phyloP scores from a whole-genome alignment of 2,329 filamentous ascomycete genomes.

The Phialophora chinensis region DNA sequence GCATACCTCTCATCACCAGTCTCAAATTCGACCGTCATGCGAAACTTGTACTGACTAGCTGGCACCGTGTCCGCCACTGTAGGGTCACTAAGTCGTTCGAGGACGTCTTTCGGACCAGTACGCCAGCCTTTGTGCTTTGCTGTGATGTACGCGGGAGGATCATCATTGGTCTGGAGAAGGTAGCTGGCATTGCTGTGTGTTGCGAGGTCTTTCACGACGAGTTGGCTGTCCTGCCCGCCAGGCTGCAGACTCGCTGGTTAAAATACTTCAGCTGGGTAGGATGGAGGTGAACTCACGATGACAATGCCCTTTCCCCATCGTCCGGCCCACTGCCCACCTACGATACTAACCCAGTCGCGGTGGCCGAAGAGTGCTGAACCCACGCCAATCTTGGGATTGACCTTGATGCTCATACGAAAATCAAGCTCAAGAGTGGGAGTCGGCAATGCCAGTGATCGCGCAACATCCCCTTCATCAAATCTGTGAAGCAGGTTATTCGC shows the following conservation, averaged over 20 bases:
- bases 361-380: constrained; percentile 57
- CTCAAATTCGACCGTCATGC: constrained; percentile 55
- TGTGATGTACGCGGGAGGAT: constrained; percentile 57
- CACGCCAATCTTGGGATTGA: constrained; percentile 57
- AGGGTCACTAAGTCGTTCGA: constrained; percentile 55
- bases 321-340: constrained; percentile 59
- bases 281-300: constrained; percentile 48
- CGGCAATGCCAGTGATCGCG: constrained; percentile 55
- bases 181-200: constrained; percentile 54
- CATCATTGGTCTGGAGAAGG: constrained; percentile 58
- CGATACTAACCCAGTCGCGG: constrained; percentile 58
- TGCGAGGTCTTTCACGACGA: constrained; percentile 55
- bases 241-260: constrained; percentile 44
- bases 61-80: constrained; percentile 53
- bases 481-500: constrained; percentile 59
- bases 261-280: neutral
- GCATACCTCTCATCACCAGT: constrained; percentile 58
- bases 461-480: constrained; percentile 57
- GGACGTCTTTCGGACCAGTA: constrained; percentile 55
- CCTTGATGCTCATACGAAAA: constrained; percentile 60
- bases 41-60: constrained; percentile 57
- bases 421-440: constrained; percentile 57
- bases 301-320: constrained; percentile 60
- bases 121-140: constrained; percentile 57
- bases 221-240: constrained; percentile 57